Base-by-base conservation (phyloP, 257 asterid species). In the Verbena officinalis region DNA sequence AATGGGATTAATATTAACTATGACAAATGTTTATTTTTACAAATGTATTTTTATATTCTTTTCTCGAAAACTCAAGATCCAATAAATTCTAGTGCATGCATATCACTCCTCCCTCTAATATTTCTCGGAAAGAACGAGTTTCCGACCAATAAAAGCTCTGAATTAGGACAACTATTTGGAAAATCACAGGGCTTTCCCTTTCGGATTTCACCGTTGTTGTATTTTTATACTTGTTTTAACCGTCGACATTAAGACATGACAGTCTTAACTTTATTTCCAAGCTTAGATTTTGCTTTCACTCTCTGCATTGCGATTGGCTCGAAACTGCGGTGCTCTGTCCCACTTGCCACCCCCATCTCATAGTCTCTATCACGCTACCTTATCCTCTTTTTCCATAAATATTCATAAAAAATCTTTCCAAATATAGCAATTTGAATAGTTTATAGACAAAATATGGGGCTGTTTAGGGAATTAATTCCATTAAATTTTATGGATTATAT, bases 261-360 rank as follows among this genome's bases (percentile, higher is more conserved):
- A 34, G 57, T 67, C 68, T 42, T 43, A 42, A 39, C 69, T 69
- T 69, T 68, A 27, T 33, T 64, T 67, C 53, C 17, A 9, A 13
- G 10, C 9, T 7, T 0, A 50, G 55, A 54, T 64, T 69, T 51
- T 73, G 73, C 75, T 86, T 74, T 79, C 42, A 59, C 59, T 67
- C 68, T 52, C 52, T 23, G 71, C 52, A 39, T 30, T 75, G 75
- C 59, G 34, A 83, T 81, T 90, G 81, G 97, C 58, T 39, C 38
- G 49, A 49, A 53, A 4, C 16, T 44, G 31, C 97, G 95, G 89
- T 71, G 85, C 65, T 44, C 46, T 71, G 88, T 59, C 73, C 61
- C 77, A 56, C 62, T 21, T 55, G 80, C 73, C 80, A 34, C 79
- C 88, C 75, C 87, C 80, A 80, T 33, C 16, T 74, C 71, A 38